Evolutionary conservation across 208 protist species (phyloP).

Genomic region (Blastocrithidia nonstop): DNA sequence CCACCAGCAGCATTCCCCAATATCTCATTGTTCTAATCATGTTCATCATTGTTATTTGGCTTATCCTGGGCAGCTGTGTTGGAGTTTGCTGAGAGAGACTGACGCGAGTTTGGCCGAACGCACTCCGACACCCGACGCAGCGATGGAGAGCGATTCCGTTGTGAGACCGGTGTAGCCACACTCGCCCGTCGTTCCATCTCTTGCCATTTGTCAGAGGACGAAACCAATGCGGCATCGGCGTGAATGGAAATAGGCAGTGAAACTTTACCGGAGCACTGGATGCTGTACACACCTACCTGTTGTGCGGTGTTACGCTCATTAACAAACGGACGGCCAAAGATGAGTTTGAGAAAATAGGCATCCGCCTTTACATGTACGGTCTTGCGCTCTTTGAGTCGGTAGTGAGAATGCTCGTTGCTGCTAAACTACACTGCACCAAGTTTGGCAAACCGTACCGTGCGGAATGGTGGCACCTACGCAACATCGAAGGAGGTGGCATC

Average conservation of each 20-base stretch:
- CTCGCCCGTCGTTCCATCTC: too few species aligned
- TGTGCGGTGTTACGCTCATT: slow-evolving; percentile 51
- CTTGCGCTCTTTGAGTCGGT: slow-evolving; percentile 76
- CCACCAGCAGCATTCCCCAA: too few species aligned
- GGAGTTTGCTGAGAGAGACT: too few species aligned
- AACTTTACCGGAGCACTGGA: slow-evolving; percentile 51
- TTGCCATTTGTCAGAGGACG: too few species aligned
- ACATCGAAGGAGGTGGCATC: slow-evolving; percentile 2
- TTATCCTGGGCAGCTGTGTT: too few species aligned
- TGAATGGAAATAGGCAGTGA: slow-evolving; percentile 7
- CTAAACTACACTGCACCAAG: slow-evolving; percentile 73
- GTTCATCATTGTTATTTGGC: too few species aligned
- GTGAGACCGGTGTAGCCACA: too few species aligned
- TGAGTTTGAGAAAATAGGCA: slow-evolving; percentile 79
- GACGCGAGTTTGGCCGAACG: too few species aligned
- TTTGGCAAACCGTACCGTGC: slow-evolving; percentile 45
- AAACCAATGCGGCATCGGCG: slow-evolving; percentile 7
- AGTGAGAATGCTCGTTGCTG: slow-evolving; percentile 60
- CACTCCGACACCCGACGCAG: too few species aligned
- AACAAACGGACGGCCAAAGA: slow-evolving; percentile 53
- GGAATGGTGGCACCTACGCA: slow-evolving; percentile 38
- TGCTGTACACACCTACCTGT: slow-evolving; percentile 76
- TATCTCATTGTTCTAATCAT: too few species aligned
- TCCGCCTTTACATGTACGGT: slow-evolving; percentile 72
- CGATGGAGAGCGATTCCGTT: too few species aligned